A percentile compares a stretch with the other conserved stretches of the same genome.
Conservation (phyloP, 176 grass and related monocot genomes). For the Aegilops sharonensis region DNA sequence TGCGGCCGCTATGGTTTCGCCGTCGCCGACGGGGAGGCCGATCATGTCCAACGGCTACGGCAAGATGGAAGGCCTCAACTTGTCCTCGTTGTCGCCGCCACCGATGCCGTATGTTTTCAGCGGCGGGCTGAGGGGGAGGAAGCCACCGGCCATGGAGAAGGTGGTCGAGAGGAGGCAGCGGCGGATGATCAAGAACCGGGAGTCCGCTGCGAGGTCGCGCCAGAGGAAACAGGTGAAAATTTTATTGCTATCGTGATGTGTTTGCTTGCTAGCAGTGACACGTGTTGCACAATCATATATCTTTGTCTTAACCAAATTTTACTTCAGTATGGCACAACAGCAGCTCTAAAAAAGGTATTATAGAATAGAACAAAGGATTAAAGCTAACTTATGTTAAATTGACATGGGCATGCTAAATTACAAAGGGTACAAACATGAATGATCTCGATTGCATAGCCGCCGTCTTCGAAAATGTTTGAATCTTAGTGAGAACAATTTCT, state of each 20-base stretch:
- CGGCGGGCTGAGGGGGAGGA: constrained; percentile 62
- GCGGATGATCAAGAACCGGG: constrained; percentile 93
- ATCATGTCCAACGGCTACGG: constrained; percentile 35
- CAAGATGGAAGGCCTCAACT: constrained; percentile 47
- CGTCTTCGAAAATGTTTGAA: neutral
- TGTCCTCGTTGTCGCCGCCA: constrained; percentile 51
- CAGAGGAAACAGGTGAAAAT: constrained; percentile 78
- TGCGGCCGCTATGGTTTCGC: constrained; percentile 14
- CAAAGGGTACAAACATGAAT: neutral
- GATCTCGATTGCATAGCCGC: neutral
- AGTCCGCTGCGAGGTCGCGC: constrained; percentile 78
- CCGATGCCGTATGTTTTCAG: constrained; percentile 66
- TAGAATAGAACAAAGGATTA: neutral
- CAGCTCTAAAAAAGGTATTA: neutral
- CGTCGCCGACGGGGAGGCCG: constrained; percentile 38
- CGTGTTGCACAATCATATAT: neutral
- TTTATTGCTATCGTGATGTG: neutral
- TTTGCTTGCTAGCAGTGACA: constrained; percentile 17
- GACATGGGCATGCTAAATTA: neutral
- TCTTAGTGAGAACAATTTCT: neutral
- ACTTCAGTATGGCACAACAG: neutral
- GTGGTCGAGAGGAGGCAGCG: constrained; percentile 75
- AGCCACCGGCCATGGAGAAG: constrained; percentile 60
- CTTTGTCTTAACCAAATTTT: neutral
- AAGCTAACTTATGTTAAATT: neutral